Conservation (phyloP, 2,329 filamentous ascomycete genomes). For the Sporothrix sp. region DNA sequence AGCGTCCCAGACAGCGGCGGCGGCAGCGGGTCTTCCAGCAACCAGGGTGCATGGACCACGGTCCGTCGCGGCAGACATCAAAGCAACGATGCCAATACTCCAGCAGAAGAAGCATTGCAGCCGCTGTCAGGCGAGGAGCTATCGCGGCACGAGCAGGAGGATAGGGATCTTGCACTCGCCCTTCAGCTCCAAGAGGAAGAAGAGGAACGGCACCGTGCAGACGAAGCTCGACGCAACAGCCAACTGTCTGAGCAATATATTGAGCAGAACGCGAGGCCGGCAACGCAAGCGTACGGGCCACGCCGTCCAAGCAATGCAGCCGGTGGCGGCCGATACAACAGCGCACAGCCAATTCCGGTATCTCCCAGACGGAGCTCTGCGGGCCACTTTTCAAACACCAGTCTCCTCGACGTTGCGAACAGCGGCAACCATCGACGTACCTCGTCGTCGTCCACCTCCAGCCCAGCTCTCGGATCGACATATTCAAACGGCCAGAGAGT, state of each 20-base stretch:
- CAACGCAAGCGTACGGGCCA: constrained; percentile 26
- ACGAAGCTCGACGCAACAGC: constrained; percentile 51
- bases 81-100: constrained; percentile 18
- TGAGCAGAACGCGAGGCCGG: constrained; percentile 45
- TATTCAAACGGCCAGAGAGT: neutral
- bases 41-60: constrained; percentile 42
- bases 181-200: constrained; percentile 93
- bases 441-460: neutral
- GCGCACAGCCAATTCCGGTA: neutral
- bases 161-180: constrained; percentile 78
- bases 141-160: constrained; percentile 56
- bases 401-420: neutral
- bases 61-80: constrained; percentile 34
- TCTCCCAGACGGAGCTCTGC: constrained; percentile 30
- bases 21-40: neutral
- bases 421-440: neutral
- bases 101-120: neutral
- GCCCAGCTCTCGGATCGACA: neutral
- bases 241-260: constrained; percentile 61
- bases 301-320: constrained; percentile 9
- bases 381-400: constrained; percentile 2
- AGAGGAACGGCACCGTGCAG: constrained; percentile 60
- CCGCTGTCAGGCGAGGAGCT: neutral
- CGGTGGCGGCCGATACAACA: constrained; percentile 9
- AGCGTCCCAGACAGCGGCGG: constrained; percentile 3